These are phyloP conservation scores for Trichoderma sp. DNA, from an alignment of 2,329 filamentous ascomycete genomes.

Conservation along the genomic window DNA sequence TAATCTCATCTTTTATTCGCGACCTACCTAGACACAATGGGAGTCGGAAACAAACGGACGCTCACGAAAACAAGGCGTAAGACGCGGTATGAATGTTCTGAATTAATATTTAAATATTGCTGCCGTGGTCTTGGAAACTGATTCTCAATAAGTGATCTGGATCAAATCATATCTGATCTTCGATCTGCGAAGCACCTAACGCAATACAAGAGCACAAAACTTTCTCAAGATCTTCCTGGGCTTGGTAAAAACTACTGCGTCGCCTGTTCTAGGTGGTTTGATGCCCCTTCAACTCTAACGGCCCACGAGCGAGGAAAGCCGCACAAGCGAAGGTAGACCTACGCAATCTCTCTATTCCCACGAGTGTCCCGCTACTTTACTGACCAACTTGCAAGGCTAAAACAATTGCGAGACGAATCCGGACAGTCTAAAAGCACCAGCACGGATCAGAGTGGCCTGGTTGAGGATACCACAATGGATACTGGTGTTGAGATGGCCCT, in stretches of 20 bases:
- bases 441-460: constrained; percentile 59
- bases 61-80: constrained; percentile 70
- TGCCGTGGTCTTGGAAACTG: not conserved
- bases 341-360: not conserved
- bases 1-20: not conserved
- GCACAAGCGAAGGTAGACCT: constrained; percentile 74
- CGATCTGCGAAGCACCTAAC: constrained; percentile 76
- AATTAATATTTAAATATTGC: not conserved
- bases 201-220: constrained; percentile 76
- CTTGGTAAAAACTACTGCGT: constrained; percentile 85
- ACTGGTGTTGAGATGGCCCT: constrained; percentile 41
- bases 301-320: constrained; percentile 84
- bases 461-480: constrained; percentile 25
- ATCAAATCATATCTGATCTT: constrained; percentile 87
- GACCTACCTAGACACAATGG: constrained; percentile 53
- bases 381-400: constrained; percentile 58
- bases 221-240: constrained; percentile 82
- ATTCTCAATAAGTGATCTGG: constrained; percentile 68
- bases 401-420: constrained; percentile 79
- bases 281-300: constrained; percentile 74
- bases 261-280: constrained; percentile 96
- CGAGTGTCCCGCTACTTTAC: constrained; percentile 30
- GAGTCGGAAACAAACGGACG: constrained; percentile 65
- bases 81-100: constrained; percentile 13
- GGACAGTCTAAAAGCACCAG: constrained; percentile 75